Base-by-base conservation (phyloP, 768 basidiomycete genomes). In the Lactifluus pinguis region DNA sequence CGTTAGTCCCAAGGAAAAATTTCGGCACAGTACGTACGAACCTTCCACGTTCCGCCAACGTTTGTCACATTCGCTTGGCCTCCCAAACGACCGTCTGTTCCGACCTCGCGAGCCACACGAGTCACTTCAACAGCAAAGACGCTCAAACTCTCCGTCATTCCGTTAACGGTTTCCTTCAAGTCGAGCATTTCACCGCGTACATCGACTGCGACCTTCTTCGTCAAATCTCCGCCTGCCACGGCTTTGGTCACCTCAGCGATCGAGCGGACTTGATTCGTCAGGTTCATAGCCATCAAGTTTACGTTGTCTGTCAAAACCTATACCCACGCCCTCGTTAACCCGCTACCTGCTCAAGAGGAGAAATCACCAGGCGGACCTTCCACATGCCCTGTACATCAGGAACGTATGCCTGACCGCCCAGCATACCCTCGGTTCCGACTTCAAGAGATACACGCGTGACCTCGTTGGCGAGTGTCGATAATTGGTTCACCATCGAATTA, bases 1-100 rank as follows among this genome's bases (percentile, higher is more conserved):
- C 15, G 30, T 32, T n/a, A 41, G 14, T 41, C 11, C 42, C 38
- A 32, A 34, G 14, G 44, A 8, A 25, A 19, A 29, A 1, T 30
- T 45, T 41, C 7, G 42, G 51, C 6, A n/a, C 19, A 25, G 3
- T 15, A 19, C 36, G n/a, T 15, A 50, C 49, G 55, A 61, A 77
- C 79, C 77, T 93, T 93, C 97, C 97, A 98, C 0, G 92, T 95
- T 52, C 97, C 97, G 61, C 92, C 91, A 49, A 99, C 92, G 69
- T 93, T 91, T 63, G 86, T 87, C 41, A 98, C 97, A 56, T 86
- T 81, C 0, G 95, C 97, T 68, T 95, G 95, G 10, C 95, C 95
- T 53, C 95, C 97, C 68, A 98, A 78, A 66, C 86, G 81, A 38
- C 95, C 97, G 71, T 98, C 97, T 8, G 95, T 98, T 32, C 97